Evolutionary conservation across 176 grass and related monocot genomes (phyloP).

Genomic region (Rhynchospora tenuis): DNA sequence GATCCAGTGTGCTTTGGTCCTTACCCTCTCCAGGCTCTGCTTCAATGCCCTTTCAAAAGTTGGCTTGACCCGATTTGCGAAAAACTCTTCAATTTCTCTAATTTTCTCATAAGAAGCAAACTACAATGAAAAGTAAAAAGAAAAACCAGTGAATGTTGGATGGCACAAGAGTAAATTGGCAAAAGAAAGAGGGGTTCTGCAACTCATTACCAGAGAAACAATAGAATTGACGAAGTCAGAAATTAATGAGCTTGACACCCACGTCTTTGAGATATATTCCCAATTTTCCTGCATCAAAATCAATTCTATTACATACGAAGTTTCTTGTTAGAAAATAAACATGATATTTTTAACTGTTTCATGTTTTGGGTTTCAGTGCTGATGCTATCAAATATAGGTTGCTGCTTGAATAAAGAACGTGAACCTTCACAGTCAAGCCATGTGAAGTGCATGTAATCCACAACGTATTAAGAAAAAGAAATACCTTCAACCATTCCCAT

Average conservation of each 20-base stretch:
- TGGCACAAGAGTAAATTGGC: not conserved
- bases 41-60: slow-evolving; percentile 56
- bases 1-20: slow-evolving; percentile 52
- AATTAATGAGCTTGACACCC: slow-evolving; percentile 26
- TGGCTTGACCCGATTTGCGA: slow-evolving; percentile 39
- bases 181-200: not conserved
- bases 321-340: not conserved
- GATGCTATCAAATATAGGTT: not conserved
- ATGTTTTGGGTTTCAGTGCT: not conserved
- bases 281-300: slow-evolving; percentile 44
- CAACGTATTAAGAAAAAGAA: not conserved
- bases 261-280: slow-evolving; percentile 58
- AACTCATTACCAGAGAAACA: slow-evolving; percentile 33
- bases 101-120: slow-evolving; percentile 58
- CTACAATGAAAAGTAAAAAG: slow-evolving; percentile 22
- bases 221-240: slow-evolving; percentile 31
- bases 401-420: not conserved
- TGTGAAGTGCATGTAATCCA: not conserved
- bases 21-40: slow-evolving; percentile 60
- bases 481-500: slow-evolving; percentile 85
- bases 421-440: too few relatives aligned
- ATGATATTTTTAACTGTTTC: not conserved
- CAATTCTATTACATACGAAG: too few relatives aligned
- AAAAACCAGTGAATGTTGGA: not conserved
- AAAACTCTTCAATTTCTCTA: slow-evolving; percentile 54